A percentile compares a stretch with the other conserved stretches of the same genome.
Evolutionary conservation across 2,329 filamentous ascomycete species (phyloP).

Genomic region (Scedosporium minutisporum): DNA sequence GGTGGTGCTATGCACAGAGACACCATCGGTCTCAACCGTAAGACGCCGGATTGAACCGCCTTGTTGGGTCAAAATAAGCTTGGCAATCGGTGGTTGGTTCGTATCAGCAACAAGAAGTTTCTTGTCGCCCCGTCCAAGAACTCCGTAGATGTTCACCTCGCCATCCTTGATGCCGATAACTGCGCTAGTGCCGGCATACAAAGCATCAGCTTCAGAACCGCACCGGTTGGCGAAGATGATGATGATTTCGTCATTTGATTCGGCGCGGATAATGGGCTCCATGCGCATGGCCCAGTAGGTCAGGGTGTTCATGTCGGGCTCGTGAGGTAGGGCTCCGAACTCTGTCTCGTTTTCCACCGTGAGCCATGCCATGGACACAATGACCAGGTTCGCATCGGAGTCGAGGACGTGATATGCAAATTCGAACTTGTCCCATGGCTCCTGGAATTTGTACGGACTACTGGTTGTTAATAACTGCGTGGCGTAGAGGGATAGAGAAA

Average conservation of each 20-base stretch:
- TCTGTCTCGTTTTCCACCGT: constrained; percentile 41
- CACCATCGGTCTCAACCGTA: not conserved
- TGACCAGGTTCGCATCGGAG: constrained; percentile 48
- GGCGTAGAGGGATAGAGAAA: not conserved
- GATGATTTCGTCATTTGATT: constrained; percentile 49
- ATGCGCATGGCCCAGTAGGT: constrained; percentile 67
- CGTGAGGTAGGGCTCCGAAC: constrained; percentile 38
- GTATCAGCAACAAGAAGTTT: constrained; percentile 61
- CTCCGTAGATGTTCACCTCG: constrained; percentile 57
- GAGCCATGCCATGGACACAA: constrained; percentile 72
- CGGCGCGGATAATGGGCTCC: constrained; percentile 49
- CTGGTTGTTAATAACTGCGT: not conserved
- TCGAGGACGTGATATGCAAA: constrained; percentile 48
- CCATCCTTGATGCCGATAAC: constrained; percentile 58
- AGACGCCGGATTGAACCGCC: not conserved
- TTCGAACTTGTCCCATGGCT: constrained; percentile 29
- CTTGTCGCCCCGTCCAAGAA: constrained; percentile 62
- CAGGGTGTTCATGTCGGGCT: constrained; percentile 64
- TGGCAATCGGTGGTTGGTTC: constrained; percentile 30
- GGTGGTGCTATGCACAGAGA: not conserved
- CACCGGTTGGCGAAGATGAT: constrained; percentile 63
- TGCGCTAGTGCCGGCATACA: constrained; percentile 66
- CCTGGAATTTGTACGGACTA: constrained; percentile 27
- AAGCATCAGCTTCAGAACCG: constrained; percentile 54
- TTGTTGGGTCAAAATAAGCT: constrained; percentile 23